Evolutionary conservation across 768 basidiomycete species (phyloP).

Genomic region (Filobasidium wieringae): DNA sequence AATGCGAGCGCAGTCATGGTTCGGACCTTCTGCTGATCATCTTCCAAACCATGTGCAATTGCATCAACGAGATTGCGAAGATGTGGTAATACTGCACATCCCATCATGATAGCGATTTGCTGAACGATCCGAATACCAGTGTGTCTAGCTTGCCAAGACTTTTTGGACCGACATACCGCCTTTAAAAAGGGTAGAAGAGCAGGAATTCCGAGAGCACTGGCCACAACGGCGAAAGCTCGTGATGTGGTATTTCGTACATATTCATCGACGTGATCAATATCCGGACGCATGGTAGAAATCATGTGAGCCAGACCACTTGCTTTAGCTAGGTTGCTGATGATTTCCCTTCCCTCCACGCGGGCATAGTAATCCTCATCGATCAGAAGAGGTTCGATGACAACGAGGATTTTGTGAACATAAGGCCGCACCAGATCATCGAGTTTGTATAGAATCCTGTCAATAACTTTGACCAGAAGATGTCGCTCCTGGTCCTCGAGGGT

Average conservation of each 20-base stretch:
- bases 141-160: conserved; percentile 98
- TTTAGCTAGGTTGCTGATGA: conserved; percentile 96
- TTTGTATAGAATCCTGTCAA: conserved; percentile 96
- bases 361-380: conserved; percentile 80
- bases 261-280: conserved; percentile 98
- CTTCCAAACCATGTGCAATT: conserved; percentile 80
- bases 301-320: conserved; percentile 98
- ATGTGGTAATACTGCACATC: conserved; percentile 93
- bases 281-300: conserved; percentile 99
- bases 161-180: conserved; percentile 95
- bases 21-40: conserved; percentile 90
- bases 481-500: conserved; percentile 95
- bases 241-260: conserved; percentile 99
- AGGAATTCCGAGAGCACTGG: conserved; percentile 94
- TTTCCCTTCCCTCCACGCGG: conserved; percentile 96
- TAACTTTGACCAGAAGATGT: conserved; percentile 95
- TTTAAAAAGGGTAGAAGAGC: conserved; percentile 95
- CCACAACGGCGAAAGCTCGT: conserved; percentile 95
- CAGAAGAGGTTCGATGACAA: conserved; percentile 95
- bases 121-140: conserved; percentile 99
- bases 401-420: conserved; percentile 98
- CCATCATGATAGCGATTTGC: conserved; percentile 99
- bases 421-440: conserved; percentile 97
- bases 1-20: conserved; percentile 89
- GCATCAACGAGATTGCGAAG: conserved; percentile 92